A percentile compares a stretch with the other conserved stretches of the same genome.
phyloP scores from a whole-genome alignment of 352 stramenopile species.

The Stephanocyclus meneghinianus region DNA sequence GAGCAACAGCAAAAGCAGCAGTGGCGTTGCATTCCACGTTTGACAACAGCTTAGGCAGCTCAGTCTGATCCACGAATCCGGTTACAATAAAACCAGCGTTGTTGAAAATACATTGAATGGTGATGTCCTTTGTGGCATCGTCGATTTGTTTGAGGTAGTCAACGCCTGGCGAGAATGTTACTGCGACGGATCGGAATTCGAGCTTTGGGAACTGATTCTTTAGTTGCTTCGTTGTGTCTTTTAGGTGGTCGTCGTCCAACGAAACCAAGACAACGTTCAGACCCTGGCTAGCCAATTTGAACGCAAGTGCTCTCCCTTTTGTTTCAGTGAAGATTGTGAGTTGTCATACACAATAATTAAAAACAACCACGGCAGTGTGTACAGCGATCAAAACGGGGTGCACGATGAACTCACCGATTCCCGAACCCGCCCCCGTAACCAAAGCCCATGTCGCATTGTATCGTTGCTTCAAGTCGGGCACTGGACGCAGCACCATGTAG shows the following conservation, averaged over 20 bases:
- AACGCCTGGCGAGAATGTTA: constrained; percentile 79
- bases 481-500: constrained; percentile 78
- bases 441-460: constrained; percentile 88
- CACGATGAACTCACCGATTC: constrained; percentile 82
- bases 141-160: constrained; percentile 82
- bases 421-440: constrained; percentile 86
- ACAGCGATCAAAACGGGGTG: background rate
- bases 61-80: constrained; percentile 87
- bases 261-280: constrained; percentile 88
- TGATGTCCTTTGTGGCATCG: constrained; percentile 85
- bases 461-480: constrained; percentile 88
- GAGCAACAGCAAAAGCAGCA: constrained; percentile 82
- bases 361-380: background rate
- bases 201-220: constrained; percentile 76
- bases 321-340: background rate
- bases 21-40: constrained; percentile 88
- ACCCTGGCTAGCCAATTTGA: constrained; percentile 85
- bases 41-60: constrained; percentile 83
- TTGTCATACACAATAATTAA: background rate
- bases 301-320: constrained; percentile 63
- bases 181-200: constrained; percentile 83
- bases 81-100: constrained; percentile 91
- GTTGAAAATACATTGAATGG: constrained; percentile 87
- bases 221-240: constrained; percentile 83
- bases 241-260: constrained; percentile 85